A percentile compares a stretch with the other conserved stretches of the same genome.
Evolutionary conservation across 2,329 filamentous ascomycete species (phyloP).

Genomic region (Exophiala oligosperma): DNA sequence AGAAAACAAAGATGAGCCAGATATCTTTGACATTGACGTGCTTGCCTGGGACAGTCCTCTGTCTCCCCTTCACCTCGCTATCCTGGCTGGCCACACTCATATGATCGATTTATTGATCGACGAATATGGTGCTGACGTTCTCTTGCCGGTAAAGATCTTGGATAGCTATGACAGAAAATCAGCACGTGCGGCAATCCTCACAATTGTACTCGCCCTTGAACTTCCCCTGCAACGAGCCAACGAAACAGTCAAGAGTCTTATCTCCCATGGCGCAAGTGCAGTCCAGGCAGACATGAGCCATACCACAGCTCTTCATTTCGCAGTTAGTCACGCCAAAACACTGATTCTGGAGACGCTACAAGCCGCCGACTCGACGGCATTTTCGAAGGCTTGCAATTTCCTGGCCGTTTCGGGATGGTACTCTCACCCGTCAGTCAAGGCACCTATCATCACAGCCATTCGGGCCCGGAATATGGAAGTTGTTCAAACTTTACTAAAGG

Average conservation of each 20-base stretch:
- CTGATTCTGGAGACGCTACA: constrained; percentile 48
- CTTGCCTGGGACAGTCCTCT: constrained; percentile 76
- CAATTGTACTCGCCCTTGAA: constrained; percentile 65
- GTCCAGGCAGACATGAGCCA: constrained; percentile 69
- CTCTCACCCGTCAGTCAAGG: constrained; percentile 41
- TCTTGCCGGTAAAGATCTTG: constrained; percentile 71
- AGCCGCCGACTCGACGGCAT: constrained; percentile 57
- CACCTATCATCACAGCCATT: constrained; percentile 62
- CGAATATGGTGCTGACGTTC: constrained; percentile 72
- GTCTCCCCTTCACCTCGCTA: constrained; percentile 76
- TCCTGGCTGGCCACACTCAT: constrained; percentile 68
- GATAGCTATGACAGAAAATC: constrained; percentile 40
- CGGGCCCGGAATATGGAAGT: constrained; percentile 52
- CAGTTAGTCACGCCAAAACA: constrained; percentile 53
- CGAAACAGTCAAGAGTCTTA: constrained; percentile 63
- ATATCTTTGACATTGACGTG: constrained; percentile 76
- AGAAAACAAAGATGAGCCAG: constrained; percentile 65
- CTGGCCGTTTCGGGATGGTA: constrained; percentile 46
- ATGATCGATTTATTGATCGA: constrained; percentile 69
- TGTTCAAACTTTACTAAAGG: constrained; percentile 61
- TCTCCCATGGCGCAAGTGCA: constrained; percentile 70
- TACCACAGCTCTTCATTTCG: constrained; percentile 66
- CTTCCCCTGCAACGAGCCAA: constrained; percentile 64
- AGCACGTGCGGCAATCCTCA: constrained; percentile 64
- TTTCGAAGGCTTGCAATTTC: constrained; percentile 67